Base-by-base conservation (phyloP, 495 filamentous ascomycete genomes). In the Chaetomidium leptoderma region DNA sequence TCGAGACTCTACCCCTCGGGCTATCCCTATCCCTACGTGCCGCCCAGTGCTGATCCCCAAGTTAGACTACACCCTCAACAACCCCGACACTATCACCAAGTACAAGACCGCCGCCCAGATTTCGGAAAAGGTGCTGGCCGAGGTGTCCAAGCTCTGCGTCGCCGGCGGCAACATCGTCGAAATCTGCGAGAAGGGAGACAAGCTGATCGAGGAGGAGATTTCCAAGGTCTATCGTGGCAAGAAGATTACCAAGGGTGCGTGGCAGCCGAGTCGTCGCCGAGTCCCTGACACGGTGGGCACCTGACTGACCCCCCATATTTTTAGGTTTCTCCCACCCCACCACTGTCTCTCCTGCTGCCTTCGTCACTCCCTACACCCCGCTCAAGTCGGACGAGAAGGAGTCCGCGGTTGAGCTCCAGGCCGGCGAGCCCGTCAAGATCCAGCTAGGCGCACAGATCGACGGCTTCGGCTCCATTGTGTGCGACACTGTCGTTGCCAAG, bases 401-500 rank as follows among this genome's bases (percentile, higher is more conserved):
- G 74, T 89, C 91, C 43, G 82, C 80, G 36, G 81, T 81, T 27
- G 79, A 82, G 57, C 76, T 98, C 60, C 91, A 96, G 78, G 79
- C 84, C 44, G 87, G 85, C 44, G 92, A 98, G 74, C 72, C 88
- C 56, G 78, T 92, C 70, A 98, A 98, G 82, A 91, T 98, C 71
- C 95, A 97, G 63, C 84, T 98, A 10, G 93, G 93, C 65, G 93
- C 92, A 37, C 93, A 98, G 76, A 96, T 98, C 56, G 93, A 97
- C 77, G 93, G 93, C 46, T 92, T 97, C 70, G 90, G 91, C 66
- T 87, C 92, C 62, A 97, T 98, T 63, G 88, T 97, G 63, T 96
- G 92, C 77, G 90, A 97, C 73, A 92, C 90, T 42, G 80, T 97
- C 59, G 69, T 97, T 49, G 82, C 93, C 37, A 75, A 79, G 43